A percentile compares a stretch with the other conserved stretches of the same genome.
phyloP scores from a whole-genome alignment of 306 rosid species.

The Casuarina equisetifolia region DNA sequence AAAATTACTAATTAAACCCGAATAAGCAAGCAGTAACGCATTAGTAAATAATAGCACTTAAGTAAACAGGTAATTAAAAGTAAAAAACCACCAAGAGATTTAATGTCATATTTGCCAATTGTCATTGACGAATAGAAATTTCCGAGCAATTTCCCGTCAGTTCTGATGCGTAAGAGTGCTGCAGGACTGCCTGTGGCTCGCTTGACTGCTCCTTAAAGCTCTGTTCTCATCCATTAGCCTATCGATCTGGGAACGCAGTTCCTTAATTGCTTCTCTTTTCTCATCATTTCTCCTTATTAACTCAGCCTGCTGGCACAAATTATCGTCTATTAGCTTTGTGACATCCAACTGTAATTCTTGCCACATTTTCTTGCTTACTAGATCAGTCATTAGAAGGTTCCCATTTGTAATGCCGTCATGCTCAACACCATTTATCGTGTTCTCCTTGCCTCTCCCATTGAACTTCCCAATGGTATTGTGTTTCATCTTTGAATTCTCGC shows the following conservation, averaged over 20 bases:
- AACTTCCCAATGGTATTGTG: too few relatives aligned
- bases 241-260: constrained; percentile 6
- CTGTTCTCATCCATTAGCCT: constrained; percentile 23
- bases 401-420: too few relatives aligned
- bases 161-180: background rate
- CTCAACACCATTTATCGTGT: background rate
- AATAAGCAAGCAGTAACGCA: too few relatives aligned
- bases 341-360: constrained; percentile 5
- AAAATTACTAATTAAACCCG: too few relatives aligned
- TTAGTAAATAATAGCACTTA: too few relatives aligned
- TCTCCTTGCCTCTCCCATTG: background rate
- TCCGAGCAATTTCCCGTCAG: too few relatives aligned
- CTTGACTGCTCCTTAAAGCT: constrained; percentile 7
- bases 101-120: too few relatives aligned
- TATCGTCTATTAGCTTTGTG: constrained; percentile 21
- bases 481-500: too few relatives aligned
- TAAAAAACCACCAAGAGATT: too few relatives aligned
- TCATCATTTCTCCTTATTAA: constrained; percentile 29
- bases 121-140: too few relatives aligned
- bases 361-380: constrained; percentile 10
- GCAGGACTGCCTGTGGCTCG: background rate
- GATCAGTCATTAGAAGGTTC: background rate
- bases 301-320: constrained; percentile 29
- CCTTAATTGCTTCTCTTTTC: constrained; percentile 27
- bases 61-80: too few relatives aligned